Evolutionary conservation across 495 filamentous ascomycete species (phyloP).

Genomic region (Parachaetomium inaequale): DNA sequence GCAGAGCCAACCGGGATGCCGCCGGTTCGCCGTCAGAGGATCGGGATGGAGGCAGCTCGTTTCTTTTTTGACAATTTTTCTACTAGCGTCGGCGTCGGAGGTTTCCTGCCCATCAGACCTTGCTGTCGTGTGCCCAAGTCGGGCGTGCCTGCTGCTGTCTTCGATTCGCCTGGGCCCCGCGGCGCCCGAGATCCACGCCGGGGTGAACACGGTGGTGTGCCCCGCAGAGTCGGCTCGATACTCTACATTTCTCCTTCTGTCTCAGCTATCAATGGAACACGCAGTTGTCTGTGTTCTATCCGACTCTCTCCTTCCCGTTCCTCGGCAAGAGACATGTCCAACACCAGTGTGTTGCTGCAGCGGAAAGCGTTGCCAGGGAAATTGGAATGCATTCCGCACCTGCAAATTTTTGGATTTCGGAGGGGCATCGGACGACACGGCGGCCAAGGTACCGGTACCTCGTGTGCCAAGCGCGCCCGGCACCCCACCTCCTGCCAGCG

Average conservation of each 20-base stretch:
- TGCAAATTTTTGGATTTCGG: constrained; percentile 17
- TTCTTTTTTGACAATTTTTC: background rate
- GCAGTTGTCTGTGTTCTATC: background rate
- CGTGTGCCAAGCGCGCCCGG: constrained; percentile 13
- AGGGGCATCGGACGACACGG: constrained; percentile 19
- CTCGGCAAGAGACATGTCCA: background rate
- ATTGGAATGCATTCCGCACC: background rate
- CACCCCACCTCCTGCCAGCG: constrained; percentile 25
- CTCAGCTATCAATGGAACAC: background rate
- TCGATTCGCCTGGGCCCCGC: background rate
- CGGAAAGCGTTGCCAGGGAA: background rate
- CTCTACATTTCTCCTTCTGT: background rate
- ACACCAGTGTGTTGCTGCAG: background rate
- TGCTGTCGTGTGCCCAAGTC: constrained; percentile 8
- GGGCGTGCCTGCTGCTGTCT: background rate
- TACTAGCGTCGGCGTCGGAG: background rate
- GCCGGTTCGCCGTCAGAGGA: background rate
- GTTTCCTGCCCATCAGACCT: background rate
- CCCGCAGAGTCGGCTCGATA: background rate
- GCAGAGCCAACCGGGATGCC: no score
- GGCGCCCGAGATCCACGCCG: constrained; percentile 2
- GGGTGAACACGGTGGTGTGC: background rate
- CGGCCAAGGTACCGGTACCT: constrained; percentile 34
- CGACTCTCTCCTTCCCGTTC: background rate
- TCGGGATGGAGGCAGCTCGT: background rate